Evolutionary conservation across 164 flowering plant genomes (phyloP).

Genomic region (Liquidambar formosana): DNA sequence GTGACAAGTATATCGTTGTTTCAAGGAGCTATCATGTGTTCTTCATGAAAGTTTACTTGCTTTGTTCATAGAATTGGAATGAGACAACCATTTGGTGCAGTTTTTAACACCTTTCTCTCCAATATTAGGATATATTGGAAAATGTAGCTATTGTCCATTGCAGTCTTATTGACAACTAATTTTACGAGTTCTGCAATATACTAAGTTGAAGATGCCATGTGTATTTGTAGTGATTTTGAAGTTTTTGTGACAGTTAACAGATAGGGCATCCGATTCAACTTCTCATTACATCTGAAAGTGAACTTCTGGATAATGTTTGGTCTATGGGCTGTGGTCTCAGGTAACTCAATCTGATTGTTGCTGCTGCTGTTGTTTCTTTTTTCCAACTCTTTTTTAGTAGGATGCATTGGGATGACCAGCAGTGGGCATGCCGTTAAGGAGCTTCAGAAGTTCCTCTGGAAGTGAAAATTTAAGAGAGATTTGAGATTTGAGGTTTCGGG

Average conservation of each 20-base stretch:
- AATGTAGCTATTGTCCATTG: background rate
- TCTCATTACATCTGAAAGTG: conserved; percentile 54
- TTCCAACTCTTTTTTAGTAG: background rate
- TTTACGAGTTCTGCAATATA: background rate
- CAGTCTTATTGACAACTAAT: background rate
- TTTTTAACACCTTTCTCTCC: no score
- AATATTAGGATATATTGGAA: no score
- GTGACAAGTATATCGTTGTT: no score
- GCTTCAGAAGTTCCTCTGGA: no score
- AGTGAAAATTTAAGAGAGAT: no score
- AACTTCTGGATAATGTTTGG: conserved; percentile 37
- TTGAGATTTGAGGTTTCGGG: no score
- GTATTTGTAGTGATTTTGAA: background rate
- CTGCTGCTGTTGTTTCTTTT: background rate
- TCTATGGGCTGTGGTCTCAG: conserved; percentile 33
- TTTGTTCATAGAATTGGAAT: no score
- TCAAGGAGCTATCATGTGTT: no score
- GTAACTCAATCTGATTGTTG: conserved; percentile 30
- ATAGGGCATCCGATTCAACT: conserved; percentile 48
- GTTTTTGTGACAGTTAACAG: conserved; percentile 41
- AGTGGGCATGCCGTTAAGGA: no score
- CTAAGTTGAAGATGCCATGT: background rate
- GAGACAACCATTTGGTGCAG: no score
- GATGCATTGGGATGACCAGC: no score
- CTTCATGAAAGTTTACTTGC: no score